Evolutionary conservation across 2,329 filamentous ascomycete genomes (phyloP).

Genomic region (Fusarium duplospermum): DNA sequence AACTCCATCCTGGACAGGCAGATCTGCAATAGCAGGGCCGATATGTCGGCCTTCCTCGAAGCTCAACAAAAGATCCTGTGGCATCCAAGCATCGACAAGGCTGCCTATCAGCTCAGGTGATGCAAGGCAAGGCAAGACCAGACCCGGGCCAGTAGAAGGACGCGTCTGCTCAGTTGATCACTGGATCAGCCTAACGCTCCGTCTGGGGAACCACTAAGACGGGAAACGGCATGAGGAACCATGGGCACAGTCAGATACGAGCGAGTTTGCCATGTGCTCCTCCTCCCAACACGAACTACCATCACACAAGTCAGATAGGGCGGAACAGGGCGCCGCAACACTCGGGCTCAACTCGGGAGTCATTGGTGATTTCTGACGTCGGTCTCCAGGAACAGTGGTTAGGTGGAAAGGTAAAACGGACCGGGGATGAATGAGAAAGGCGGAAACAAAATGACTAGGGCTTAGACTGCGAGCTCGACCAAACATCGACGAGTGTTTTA

Average conservation of each 20-base stretch:
- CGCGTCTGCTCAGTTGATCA: conserved; percentile 26
- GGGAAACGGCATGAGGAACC: conserved; percentile 30
- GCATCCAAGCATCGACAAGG: conserved; percentile 27
- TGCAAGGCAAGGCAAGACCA: conserved; percentile 23
- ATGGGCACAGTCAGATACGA: conserved; percentile 30
- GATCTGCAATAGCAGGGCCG: conserved; percentile 38
- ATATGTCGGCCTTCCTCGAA: conserved; percentile 34
- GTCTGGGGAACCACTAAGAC: conserved; percentile 26
- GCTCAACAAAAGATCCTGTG: conserved; percentile 37
- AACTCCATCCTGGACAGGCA: conserved; percentile 30
- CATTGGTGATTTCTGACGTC: conserved; percentile 16
- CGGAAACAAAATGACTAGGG: conserved; percentile 25
- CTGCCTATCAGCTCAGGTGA: conserved; percentile 27
- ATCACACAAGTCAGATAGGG: conserved; percentile 17
- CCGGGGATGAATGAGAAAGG: conserved; percentile 21
- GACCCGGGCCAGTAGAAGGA: conserved; percentile 7
- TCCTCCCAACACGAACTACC: conserved; percentile 19
- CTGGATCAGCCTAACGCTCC: conserved; percentile 20
- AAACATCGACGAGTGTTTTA: conserved; percentile 18
- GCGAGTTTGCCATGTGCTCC: conserved; percentile 23
- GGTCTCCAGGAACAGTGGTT: conserved; percentile 12
- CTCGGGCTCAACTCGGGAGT: conserved; percentile 7
- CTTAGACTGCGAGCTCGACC: conserved; percentile 18
- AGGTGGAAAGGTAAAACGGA: conserved; percentile 5
- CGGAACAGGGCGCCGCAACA: conserved; percentile 7